Base-by-base conservation (phyloP, 2,329 filamentous ascomycete genomes). In the Trichophyton simii region DNA sequence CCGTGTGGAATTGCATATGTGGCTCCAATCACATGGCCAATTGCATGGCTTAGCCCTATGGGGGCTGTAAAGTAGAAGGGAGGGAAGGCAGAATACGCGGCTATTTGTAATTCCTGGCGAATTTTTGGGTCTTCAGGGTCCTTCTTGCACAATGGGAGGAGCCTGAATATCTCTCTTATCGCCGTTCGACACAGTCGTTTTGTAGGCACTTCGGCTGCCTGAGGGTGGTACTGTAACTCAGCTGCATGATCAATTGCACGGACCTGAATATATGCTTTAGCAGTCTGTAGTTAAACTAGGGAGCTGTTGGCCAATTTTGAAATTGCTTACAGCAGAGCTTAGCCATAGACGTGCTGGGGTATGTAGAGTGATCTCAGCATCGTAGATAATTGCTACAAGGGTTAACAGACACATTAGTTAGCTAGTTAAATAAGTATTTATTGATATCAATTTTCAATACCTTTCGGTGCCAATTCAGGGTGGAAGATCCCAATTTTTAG, bases 381-480 rank as follows among this genome's bases (percentile, higher is more conserved):
- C 62, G 38, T 63, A 63, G 4, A 61, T 28, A 18, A 63, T 60
- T 20, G 46, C 62, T 63, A 28, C 11, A 7, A 11, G 1, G 5
- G 9, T 20, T 20, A 22, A 9, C n/a, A 54, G 36, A 25, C 2
- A 11, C 1, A 13, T 28, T 54, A 28, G 7, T 18, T 36, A 36
- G 34, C 3, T 54, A 28, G 18, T 8, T 36, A 36, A 3, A 1
- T 36, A 13, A 36, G 2, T 13, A 36, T 1, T 36, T 36, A 13
- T 9, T 36, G 9, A 9, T 11, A 36, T 36, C 11, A 13, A 36
- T 13, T 3, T 22, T 20, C 20, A 11, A 8, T 66, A 60, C 68
- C 66, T 18, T 63, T 63, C 1, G 68, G 67, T 34, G 65, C 67
- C n/a, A 68, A 46, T 42, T 66, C 64, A 7, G 64, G 65, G 48